Evolutionary conservation across 169 alveolate species (phyloP).

Genomic region (Toxoplasma gondii): DNA sequence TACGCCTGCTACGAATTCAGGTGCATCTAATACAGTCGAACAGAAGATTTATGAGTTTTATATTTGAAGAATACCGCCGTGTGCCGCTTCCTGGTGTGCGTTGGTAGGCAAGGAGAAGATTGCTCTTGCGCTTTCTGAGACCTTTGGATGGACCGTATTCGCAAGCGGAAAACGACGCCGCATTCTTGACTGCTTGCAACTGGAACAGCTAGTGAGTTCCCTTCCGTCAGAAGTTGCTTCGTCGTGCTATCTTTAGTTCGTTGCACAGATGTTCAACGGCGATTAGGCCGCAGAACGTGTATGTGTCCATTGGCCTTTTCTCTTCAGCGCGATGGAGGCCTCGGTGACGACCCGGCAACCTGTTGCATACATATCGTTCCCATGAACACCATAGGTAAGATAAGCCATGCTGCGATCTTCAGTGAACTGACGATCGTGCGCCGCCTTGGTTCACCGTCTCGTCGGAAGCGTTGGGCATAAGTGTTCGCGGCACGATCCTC

Average conservation of each 20-base stretch:
- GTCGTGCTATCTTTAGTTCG: not conserved
- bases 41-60: not conserved
- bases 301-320: not conserved
- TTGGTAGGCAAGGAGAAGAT: slow-evolving; percentile 35
- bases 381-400: slow-evolving; percentile 19
- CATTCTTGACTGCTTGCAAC: slow-evolving; percentile 17
- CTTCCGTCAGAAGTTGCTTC: not conserved
- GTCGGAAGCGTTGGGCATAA: not conserved
- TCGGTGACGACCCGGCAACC: not conserved
- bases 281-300: not conserved
- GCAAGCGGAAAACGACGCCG: slow-evolving; percentile 17
- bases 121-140: not conserved
- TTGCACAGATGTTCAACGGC: too few relatives aligned
- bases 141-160: not conserved
- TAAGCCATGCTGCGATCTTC: not conserved
- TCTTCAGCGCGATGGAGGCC: not conserved
- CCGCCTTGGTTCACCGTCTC: not conserved
- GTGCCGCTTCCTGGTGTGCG: not conserved
- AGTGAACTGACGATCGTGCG: too few relatives aligned
- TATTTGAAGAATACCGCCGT: not conserved
- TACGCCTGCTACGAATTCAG: not conserved
- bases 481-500: not conserved
- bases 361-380: slow-evolving; percentile 3
- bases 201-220: not conserved
- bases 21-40: not conserved